Conservation (phyloP, 768 basidiomycete species). For the Lactifluus subvellereus region DNA sequence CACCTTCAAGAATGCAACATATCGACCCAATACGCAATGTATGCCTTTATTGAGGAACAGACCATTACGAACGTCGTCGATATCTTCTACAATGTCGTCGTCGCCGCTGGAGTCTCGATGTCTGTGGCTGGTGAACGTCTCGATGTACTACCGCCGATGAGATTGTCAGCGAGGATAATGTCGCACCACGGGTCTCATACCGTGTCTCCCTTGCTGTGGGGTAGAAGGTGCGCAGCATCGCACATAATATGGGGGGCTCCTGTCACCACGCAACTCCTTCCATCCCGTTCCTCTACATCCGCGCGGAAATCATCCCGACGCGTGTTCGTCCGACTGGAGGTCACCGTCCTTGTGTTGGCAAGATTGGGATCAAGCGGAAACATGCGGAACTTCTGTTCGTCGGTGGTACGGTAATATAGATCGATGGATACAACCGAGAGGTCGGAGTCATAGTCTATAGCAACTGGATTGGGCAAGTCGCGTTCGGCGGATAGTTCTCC, state of each 20-base stretch:
- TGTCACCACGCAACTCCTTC: background rate
- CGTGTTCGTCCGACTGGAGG: too few relatives aligned
- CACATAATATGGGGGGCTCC: background rate
- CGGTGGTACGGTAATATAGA: too few relatives aligned
- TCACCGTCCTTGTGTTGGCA: background rate
- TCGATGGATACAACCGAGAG: too few relatives aligned
- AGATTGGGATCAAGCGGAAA: too few relatives aligned
- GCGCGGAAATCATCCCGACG: too few relatives aligned
- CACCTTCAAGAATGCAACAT: background rate
- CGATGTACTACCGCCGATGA: background rate
- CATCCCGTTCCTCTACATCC: background rate
- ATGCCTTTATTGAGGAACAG: background rate
- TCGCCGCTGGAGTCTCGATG: background rate
- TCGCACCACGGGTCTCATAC: background rate
- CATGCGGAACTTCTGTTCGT: too few relatives aligned
- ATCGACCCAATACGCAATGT: background rate
- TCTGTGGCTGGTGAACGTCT: background rate
- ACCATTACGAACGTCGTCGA: background rate
- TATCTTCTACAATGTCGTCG: background rate
- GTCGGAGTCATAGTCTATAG: too few relatives aligned
- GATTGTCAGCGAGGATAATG: background rate
- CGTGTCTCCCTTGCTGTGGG: background rate
- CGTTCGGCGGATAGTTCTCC: too few relatives aligned
- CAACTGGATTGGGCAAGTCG: too few relatives aligned
- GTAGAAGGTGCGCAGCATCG: background rate